Conservation (phyloP, 768 basidiomycete species). For the Lentinula guzmanii region DNA sequence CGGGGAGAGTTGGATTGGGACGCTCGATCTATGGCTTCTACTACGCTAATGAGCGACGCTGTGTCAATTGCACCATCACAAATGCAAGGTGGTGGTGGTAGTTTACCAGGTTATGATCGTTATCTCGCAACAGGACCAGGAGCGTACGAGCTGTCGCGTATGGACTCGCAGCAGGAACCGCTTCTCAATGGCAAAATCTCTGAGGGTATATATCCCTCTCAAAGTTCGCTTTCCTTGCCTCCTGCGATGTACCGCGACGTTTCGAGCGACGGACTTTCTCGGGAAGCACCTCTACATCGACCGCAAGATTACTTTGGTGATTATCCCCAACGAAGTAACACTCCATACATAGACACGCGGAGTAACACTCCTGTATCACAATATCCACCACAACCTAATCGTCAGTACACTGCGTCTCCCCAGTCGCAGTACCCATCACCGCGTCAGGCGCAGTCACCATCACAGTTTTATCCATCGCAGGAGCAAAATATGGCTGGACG, state of each 20-base stretch:
- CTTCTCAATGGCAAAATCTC: constrained; percentile 37
- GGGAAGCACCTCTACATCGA: constrained; percentile 62
- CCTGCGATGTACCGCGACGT: constrained; percentile 34
- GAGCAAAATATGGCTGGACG: constrained; percentile 34
- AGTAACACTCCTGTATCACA: not conserved
- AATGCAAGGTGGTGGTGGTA: constrained; percentile 19
- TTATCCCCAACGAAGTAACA: constrained; percentile 21
- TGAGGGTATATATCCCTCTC: constrained; percentile 28
- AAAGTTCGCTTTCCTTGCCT: constrained; percentile 35
- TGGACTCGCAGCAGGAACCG: constrained; percentile 59
- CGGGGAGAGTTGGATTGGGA: constrained; percentile 90
- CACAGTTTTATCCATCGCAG: constrained; percentile 12
- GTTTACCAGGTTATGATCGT: constrained; percentile 44
- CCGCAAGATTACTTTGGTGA: constrained; percentile 35
- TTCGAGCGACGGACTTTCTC: constrained; percentile 28
- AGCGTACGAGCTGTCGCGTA: constrained; percentile 45
- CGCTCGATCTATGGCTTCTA: constrained; percentile 63
- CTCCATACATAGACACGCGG: constrained; percentile 22
- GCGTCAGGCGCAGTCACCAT: constrained; percentile 12
- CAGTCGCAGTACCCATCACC: constrained; percentile 19
- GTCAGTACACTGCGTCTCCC: constrained; percentile 18
- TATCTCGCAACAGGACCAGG: constrained; percentile 50
- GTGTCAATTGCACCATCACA: constrained; percentile 35
- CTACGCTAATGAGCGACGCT: constrained; percentile 41
- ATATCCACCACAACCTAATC: constrained; percentile 10